Conservation (phyloP, 257 asterid genomes). For the Dorcoceras hygrometricum region DNA sequence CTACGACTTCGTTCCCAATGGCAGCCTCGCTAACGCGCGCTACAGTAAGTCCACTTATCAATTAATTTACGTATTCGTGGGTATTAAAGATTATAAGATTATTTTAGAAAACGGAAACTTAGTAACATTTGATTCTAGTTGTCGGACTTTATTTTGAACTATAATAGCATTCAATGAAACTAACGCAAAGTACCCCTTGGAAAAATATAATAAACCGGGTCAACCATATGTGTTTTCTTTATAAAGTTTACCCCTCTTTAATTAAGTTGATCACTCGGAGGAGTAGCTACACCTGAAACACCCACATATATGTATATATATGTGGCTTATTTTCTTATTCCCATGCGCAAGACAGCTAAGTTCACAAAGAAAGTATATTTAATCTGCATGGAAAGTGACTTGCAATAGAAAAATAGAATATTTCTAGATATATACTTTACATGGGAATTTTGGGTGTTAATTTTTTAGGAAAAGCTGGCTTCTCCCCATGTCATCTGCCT, state of each 20-base stretch:
- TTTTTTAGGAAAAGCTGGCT: conserved; percentile 71
- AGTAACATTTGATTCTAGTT: too few species aligned
- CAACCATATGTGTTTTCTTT: too few species aligned
- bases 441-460: conserved; percentile 13
- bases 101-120: neutral
- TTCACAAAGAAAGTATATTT: too few species aligned
- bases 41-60: conserved; percentile 64
- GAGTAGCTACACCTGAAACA: too few species aligned
- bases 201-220: too few species aligned
- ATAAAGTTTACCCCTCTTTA: too few species aligned
- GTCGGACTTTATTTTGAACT: too few species aligned
- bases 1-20: conserved; percentile 91
- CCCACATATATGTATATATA: too few species aligned
- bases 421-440: conserved; percentile 25
- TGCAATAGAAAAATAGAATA: neutral
- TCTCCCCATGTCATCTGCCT: conserved; percentile 71
- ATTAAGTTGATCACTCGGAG: too few species aligned
- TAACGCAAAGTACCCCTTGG: too few species aligned
- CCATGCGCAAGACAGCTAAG: neutral
- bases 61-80: neutral
- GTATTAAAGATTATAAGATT: neutral
- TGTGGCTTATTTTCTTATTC: too few species aligned
- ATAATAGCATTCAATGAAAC: too few species aligned
- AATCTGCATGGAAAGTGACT: neutral
- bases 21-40: conserved; percentile 86